A percentile compares a stretch with the other conserved stretches of the same genome.
Evolutionary conservation across 805 yeast species (phyloP).

Genomic region (Barnettozyma wickerhamii): DNA sequence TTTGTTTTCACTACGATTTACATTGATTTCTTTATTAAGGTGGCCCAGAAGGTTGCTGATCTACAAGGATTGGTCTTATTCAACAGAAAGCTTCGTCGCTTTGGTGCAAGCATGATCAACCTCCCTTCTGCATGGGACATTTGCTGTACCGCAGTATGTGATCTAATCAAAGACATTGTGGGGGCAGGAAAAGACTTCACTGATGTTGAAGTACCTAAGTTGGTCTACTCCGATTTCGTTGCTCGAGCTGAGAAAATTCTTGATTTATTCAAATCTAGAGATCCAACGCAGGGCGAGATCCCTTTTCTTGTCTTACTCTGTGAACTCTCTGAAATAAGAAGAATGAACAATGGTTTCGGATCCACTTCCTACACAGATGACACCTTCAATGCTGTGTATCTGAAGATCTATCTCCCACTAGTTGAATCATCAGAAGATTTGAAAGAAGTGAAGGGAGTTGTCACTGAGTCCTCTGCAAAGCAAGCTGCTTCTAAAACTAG

Average conservation of each 20-base stretch:
- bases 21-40: conserved; percentile 53
- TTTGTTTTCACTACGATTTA: conserved; percentile 74
- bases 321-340: conserved; percentile 56
- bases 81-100: conserved; percentile 70
- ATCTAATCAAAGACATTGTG: conserved; percentile 43
- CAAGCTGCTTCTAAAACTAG: conserved; percentile 26
- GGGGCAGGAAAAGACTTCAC: conserved; percentile 42
- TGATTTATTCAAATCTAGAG: conserved; percentile 23
- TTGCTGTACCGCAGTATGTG: conserved; percentile 47
- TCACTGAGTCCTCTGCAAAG: neutral
- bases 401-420: conserved; percentile 38
- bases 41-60: conserved; percentile 52
- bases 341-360: conserved; percentile 77
- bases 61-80: conserved; percentile 54
- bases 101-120: conserved; percentile 70
- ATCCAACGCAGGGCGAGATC: conserved; percentile 35
- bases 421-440: conserved; percentile 4
- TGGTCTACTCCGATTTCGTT: conserved; percentile 41
- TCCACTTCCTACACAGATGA: conserved; percentile 76
- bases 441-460: neutral
- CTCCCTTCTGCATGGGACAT: conserved; percentile 64
- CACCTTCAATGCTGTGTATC: conserved; percentile 55
- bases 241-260: conserved; percentile 32
- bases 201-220: conserved; percentile 45
- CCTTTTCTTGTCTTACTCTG: conserved; percentile 40